Base-by-base conservation (phyloP, 805 yeast species). In the Wickerhamomyces chambardii region DNA sequence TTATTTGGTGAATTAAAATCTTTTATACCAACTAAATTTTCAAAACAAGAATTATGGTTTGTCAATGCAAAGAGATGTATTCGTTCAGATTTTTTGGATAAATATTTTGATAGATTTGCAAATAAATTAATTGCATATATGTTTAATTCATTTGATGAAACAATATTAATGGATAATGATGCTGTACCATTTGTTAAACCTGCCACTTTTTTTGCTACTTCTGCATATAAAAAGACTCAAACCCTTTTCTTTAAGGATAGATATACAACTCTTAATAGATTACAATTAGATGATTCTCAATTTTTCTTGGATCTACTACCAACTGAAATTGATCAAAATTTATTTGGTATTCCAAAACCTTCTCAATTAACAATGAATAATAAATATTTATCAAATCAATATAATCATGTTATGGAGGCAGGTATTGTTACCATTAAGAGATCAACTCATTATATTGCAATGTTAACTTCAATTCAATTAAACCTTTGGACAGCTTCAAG, bases 71-170 rank as follows among this genome's bases (percentile, higher is more conserved):
- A 38, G 10, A 41, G 38, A 3, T 37, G 51, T n/a, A 40, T 61
- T 28, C 44, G 40, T 12, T 41, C 44, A 4, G 48, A 43, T 2
- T 46, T 28, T 30, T 32, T 30, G n/a, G n/a, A n/a, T 5, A 34
- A 36, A 3, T 30, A 47, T 21, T 72, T 72, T 41, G 29, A 42
- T 15, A 53, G 45, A 24, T 64, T 66, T 4, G 48, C 55, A 14
- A 63, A 63, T 41, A 79, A 78, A 48, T 64, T 78, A 51, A 46
- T 76, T 22, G 81, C 84, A 1, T 61, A 70, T 18, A 40, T 74
- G 27, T 78, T 78, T 52, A 76, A 69, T 41, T 66, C 78, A 2
- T 74, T 69, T 46, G 75, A 71, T 44, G 78, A 74, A 36, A 65
- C 63, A 55, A 61, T 75, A 28, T 51, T 74, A 43, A 46, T 75